Evolutionary conservation across 2,329 filamentous ascomycete species (phyloP).

Genomic region (Scedosporium boydii): DNA sequence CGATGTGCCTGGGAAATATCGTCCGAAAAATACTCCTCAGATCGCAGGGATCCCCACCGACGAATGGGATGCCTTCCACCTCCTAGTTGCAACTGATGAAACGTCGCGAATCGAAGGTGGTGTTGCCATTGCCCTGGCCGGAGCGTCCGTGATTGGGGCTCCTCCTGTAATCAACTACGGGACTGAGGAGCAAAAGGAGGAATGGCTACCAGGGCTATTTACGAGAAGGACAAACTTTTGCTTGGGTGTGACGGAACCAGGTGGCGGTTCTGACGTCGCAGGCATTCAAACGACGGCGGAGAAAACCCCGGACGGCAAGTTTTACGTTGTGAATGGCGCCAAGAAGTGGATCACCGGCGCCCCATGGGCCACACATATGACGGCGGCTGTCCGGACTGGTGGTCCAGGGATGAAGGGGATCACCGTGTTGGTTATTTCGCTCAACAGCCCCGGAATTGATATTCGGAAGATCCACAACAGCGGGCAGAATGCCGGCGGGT

Average conservation of each 20-base stretch:
- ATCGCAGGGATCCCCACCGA: conserved; percentile 31
- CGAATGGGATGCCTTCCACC: conserved; percentile 48
- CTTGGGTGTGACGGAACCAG: conserved; percentile 55
- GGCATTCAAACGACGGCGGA: conserved; percentile 51
- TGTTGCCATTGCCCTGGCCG: conserved; percentile 46
- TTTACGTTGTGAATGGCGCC: conserved; percentile 54
- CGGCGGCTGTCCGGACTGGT: conserved; percentile 52
- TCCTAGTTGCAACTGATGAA: conserved; percentile 47
- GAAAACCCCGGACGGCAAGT: conserved; percentile 29
- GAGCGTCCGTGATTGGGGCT: conserved; percentile 51
- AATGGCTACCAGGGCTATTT: conserved; percentile 51
- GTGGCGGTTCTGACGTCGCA: conserved; percentile 54
- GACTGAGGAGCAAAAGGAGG: conserved; percentile 43
- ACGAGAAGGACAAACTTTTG: conserved; percentile 51
- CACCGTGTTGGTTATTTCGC: conserved; percentile 47
- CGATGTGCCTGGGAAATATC: conserved; percentile 26
- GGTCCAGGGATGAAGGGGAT: conserved; percentile 42
- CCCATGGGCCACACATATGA: conserved; percentile 51
- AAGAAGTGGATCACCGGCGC: conserved; percentile 63
- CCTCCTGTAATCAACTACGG: conserved; percentile 57
- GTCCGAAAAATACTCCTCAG: conserved; percentile 27
- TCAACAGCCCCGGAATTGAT: conserved; percentile 37
- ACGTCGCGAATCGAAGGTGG: conserved; percentile 43
- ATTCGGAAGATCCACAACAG: conserved; percentile 51
- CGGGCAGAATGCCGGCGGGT: conserved; percentile 56